Percentiles rank a stretch among this genome's conserved stretches.
Evolutionary conservation across 805 yeast species (phyloP).

Genomic region (Middelhovenomyces tepae): DNA sequence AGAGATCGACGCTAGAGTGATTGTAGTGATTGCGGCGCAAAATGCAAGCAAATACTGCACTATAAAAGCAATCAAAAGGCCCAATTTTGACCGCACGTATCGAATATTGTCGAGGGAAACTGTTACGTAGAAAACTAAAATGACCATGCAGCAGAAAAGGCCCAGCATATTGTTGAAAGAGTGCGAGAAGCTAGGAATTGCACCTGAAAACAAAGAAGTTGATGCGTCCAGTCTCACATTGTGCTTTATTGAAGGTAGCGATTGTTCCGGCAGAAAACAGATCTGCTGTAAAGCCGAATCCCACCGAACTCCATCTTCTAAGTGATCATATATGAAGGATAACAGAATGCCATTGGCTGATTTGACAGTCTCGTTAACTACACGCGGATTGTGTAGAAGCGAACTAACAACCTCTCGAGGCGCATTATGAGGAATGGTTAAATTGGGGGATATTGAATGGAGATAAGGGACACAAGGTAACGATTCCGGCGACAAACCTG

Average conservation of each 20-base stretch:
- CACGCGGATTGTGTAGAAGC: background rate
- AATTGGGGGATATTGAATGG: conserved; percentile 1
- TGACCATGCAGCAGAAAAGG: too few relatives aligned
- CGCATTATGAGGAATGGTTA: background rate
- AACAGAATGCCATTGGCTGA: conserved; percentile 2
- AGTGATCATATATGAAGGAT: conserved; percentile 1
- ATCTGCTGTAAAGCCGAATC: conserved; percentile 35
- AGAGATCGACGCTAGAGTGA: conserved; percentile 30
- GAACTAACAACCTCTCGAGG: background rate
- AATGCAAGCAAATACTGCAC: conserved; percentile 35
- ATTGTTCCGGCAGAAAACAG: too few relatives aligned
- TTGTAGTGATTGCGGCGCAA: conserved; percentile 36
- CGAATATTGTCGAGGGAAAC: conserved; percentile 35
- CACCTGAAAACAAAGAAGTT: conserved; percentile 13
- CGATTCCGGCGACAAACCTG: conserved; percentile 6
- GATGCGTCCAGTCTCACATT: conserved; percentile 28
- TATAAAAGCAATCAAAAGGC: conserved; percentile 36
- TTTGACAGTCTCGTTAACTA: background rate
- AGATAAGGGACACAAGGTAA: conserved; percentile 3
- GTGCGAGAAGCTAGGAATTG: conserved; percentile 14
- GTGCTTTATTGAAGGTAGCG: conserved; percentile 17
- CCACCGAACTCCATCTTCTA: conserved; percentile 29
- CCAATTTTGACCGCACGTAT: conserved; percentile 38
- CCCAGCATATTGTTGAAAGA: too few relatives aligned
- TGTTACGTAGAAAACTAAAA: conserved; percentile 26